A percentile compares a stretch with the other conserved stretches of the same genome.
phyloP scores from a whole-genome alignment of 306 rosid genomes.

The Fragaria vesca region DNA sequence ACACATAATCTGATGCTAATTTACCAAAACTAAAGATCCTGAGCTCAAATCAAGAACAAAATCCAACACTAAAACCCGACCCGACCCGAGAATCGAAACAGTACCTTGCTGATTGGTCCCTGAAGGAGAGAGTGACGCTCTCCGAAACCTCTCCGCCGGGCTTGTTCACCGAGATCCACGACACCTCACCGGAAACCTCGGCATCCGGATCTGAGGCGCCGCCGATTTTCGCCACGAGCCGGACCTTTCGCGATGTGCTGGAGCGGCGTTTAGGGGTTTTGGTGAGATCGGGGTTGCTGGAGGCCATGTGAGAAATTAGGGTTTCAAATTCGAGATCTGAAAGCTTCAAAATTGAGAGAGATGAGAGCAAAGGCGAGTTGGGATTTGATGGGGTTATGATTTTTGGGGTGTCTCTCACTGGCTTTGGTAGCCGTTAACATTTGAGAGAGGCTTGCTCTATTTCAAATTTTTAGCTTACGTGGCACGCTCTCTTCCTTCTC shows the following conservation, averaged over 20 bases:
- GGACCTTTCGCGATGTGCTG: constrained; percentile 38
- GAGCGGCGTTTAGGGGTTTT: constrained; percentile 7
- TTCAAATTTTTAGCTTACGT: not conserved
- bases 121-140: constrained; percentile 52
- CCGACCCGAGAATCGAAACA: not conserved
- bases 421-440: not conserved
- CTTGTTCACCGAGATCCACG: constrained; percentile 63
- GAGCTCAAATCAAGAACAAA: not conserved
- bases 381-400: not conserved
- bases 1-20: not conserved
- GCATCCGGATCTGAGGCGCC: constrained; percentile 32
- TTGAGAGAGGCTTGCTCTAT: not conserved
- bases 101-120: constrained; percentile 59
- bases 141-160: constrained; percentile 43
- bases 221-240: constrained; percentile 55
- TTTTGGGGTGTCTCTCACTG: not conserved
- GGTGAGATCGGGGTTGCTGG: constrained; percentile 22
- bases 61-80: not conserved
- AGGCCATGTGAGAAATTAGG: constrained; percentile 42
- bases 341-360: not conserved
- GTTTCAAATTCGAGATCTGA: not conserved
- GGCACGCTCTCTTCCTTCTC: not conserved
- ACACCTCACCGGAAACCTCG: constrained; percentile 10
- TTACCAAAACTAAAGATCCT: not conserved
- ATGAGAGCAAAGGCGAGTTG: not conserved